Percentiles rank a stretch among this genome's conserved stretches.
Evolutionary conservation across 2,329 filamentous ascomycete genomes (phyloP).

Genomic region (Cladosporium cucumerinum): DNA sequence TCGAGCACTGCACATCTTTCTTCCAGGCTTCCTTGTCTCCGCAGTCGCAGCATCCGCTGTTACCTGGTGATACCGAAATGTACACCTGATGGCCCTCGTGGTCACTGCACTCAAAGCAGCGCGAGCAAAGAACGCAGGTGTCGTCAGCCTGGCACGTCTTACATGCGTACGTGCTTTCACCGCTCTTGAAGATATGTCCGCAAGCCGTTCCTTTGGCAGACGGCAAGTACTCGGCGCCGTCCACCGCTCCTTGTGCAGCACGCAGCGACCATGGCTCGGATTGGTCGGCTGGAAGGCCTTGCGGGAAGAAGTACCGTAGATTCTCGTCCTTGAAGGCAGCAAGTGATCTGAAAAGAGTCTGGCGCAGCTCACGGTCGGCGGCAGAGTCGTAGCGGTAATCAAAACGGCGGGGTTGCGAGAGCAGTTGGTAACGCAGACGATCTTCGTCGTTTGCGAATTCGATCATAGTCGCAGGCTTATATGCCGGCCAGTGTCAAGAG

Average conservation of each 20-base stretch:
- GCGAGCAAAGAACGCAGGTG: constrained; percentile 89
- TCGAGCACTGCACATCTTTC: constrained; percentile 82
- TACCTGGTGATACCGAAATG: constrained; percentile 81
- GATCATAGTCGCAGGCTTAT: constrained; percentile 28
- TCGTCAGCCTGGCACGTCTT: constrained; percentile 92
- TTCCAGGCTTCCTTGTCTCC: constrained; percentile 95
- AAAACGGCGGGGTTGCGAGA: constrained; percentile 70
- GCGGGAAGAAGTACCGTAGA: constrained; percentile 76
- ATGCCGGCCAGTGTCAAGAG: not conserved
- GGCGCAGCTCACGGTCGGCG: constrained; percentile 69
- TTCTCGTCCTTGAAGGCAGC: constrained; percentile 72
- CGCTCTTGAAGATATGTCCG: constrained; percentile 93
- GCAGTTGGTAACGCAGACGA: constrained; percentile 78
- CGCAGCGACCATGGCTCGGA: constrained; percentile 64
- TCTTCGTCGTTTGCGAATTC: constrained; percentile 61
- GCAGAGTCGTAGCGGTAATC: constrained; percentile 71
- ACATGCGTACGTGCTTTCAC: constrained; percentile 91
- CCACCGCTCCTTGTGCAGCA: constrained; percentile 84
- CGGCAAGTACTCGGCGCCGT: constrained; percentile 92
- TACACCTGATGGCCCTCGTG: constrained; percentile 90
- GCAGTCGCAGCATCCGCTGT: constrained; percentile 95
- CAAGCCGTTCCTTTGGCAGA: constrained; percentile 89
- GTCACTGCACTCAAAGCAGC: constrained; percentile 92
- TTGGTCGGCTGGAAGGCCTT: constrained; percentile 47
- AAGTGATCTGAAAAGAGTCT: constrained; percentile 82